A percentile compares a stretch with the other conserved stretches of the same genome.
Evolutionary conservation across 1,284 basidiomycete species (phyloP).

Genomic region (Ceratobasidium sp.): DNA sequence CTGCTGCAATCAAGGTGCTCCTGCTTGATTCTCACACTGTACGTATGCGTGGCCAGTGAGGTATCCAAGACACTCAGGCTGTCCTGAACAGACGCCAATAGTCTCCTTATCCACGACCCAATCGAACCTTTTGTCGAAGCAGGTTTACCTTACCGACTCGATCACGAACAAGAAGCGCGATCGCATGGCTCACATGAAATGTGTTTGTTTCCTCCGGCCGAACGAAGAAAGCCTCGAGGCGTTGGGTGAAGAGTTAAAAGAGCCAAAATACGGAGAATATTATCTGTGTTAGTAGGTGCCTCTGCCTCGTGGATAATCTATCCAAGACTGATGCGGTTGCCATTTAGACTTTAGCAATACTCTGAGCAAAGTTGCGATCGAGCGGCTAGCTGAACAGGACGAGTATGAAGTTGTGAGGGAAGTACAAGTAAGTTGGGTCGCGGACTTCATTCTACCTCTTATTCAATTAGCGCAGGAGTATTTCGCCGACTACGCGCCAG

Average conservation of each 20-base stretch:
- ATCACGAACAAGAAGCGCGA: conserved; percentile 91
- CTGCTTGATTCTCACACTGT: conserved; percentile 96
- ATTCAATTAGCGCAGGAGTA: conserved; percentile 70
- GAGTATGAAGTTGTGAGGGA: conserved; percentile 96
- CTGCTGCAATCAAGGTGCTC: conserved; percentile 95
- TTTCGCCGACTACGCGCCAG: conserved; percentile 91
- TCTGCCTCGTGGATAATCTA: conserved; percentile 6
- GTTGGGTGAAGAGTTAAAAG: conserved; percentile 81
- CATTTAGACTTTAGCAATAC: conserved; percentile 90
- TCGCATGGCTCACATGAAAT: conserved; percentile 94
- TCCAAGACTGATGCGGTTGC: conserved; percentile 10
- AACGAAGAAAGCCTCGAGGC: conserved; percentile 81
- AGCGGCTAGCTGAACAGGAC: conserved; percentile 91
- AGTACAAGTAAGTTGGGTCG: conserved; percentile 74
- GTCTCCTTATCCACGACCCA: conserved; percentile 95
- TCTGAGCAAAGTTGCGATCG: conserved; percentile 88
- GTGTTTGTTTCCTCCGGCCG: conserved; percentile 90
- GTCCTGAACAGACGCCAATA: conserved; percentile 80
- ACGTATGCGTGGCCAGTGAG: conserved; percentile 48
- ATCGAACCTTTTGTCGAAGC: conserved; percentile 90
- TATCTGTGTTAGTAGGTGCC: conserved; percentile 91
- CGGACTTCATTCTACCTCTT: conserved; percentile 37
- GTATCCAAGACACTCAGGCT: conserved; percentile 1
- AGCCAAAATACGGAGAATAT: conserved; percentile 95
- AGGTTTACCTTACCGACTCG: conserved; percentile 97